These are phyloP conservation scores for Cerrena zonata DNA, from an alignment of 1,284 basidiomycete species.

Conservation along the genomic window DNA sequence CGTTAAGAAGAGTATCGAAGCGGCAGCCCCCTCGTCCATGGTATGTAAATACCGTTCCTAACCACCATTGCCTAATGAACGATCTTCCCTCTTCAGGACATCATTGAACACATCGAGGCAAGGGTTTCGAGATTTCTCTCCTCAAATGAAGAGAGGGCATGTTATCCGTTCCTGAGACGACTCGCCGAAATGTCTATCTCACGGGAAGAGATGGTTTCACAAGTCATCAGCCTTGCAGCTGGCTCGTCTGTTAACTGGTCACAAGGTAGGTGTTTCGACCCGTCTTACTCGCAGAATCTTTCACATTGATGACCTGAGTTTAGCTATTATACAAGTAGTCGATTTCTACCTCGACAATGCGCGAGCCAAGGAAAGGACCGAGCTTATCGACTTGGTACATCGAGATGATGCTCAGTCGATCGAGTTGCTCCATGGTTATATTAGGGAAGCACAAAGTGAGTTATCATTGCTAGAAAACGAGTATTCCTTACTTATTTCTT, in stretches of 20 bases:
- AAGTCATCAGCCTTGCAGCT: slow-evolving; percentile 43
- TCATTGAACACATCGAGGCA: no score
- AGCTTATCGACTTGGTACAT: slow-evolving; percentile 38
- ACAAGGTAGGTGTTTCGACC: no score
- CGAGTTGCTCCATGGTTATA: slow-evolving; percentile 43
- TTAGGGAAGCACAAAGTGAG: slow-evolving; percentile 49
- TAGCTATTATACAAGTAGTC: slow-evolving; percentile 50
- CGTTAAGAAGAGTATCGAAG: slow-evolving; percentile 37
- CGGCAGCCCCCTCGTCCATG: slow-evolving; percentile 16
- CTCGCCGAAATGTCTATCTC: slow-evolving; percentile 38
- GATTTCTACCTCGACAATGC: slow-evolving; percentile 55
- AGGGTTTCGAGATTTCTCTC: slow-evolving; percentile 18
- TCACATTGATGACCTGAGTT: slow-evolving; percentile 19
- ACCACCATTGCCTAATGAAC: no score
- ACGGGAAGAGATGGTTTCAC: slow-evolving; percentile 38
- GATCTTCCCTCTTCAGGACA: no score
- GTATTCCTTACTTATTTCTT: no score
- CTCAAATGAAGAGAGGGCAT: slow-evolving; percentile 30
- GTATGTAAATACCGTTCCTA: no score
- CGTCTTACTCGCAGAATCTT: no score
- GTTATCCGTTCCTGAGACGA: slow-evolving; percentile 38
- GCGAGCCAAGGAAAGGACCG: slow-evolving; percentile 33
- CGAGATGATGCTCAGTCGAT: slow-evolving; percentile 31
- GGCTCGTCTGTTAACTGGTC: slow-evolving; percentile 42
- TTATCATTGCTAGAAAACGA: no score